Evolutionary conservation across 2,329 filamentous ascomycete species (phyloP).

Genomic region (Monosporascus sp.): DNA sequence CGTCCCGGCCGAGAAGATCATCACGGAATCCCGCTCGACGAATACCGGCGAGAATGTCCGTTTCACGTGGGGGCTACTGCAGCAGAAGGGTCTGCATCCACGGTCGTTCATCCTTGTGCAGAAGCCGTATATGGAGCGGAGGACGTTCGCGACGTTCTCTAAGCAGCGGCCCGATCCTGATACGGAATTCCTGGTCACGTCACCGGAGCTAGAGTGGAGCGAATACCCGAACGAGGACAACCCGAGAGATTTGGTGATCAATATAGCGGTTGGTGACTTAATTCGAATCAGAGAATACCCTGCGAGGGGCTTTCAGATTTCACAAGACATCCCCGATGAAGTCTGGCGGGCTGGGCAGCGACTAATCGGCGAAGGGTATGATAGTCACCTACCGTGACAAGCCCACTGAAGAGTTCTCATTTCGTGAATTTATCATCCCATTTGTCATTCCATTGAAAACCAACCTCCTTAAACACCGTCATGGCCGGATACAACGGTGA

Average conservation of each 20-base stretch:
- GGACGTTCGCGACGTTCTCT: constrained; percentile 41
- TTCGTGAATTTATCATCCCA: not conserved
- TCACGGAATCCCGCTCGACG: constrained; percentile 35
- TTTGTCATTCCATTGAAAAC: not conserved
- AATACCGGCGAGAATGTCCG: constrained; percentile 46
- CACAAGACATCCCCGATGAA: constrained; percentile 35
- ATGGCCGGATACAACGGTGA: constrained; percentile 10
- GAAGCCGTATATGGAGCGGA: constrained; percentile 45
- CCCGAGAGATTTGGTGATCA: constrained; percentile 36
- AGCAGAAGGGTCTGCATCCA: constrained; percentile 17
- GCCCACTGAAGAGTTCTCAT: not conserved
- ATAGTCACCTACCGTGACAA: constrained; percentile 32
- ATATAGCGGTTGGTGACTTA: constrained; percentile 41
- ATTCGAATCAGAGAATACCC: constrained; percentile 39
- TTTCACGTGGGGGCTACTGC: constrained; percentile 35
- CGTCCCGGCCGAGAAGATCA: constrained; percentile 32
- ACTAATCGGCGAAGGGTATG: constrained; percentile 34
- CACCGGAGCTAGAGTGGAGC: constrained; percentile 32
- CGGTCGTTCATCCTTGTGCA: constrained; percentile 38
- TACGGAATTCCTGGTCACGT: constrained; percentile 35
- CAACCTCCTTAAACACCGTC: not conserved
- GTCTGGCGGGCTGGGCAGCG: constrained; percentile 38
- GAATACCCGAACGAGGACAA: constrained; percentile 39
- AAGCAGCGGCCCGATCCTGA: constrained; percentile 39
- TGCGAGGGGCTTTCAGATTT: constrained; percentile 37